Evolutionary conservation across 2,329 filamentous ascomycete species (phyloP).

Genomic region (Purpureocillium lavendulum): DNA sequence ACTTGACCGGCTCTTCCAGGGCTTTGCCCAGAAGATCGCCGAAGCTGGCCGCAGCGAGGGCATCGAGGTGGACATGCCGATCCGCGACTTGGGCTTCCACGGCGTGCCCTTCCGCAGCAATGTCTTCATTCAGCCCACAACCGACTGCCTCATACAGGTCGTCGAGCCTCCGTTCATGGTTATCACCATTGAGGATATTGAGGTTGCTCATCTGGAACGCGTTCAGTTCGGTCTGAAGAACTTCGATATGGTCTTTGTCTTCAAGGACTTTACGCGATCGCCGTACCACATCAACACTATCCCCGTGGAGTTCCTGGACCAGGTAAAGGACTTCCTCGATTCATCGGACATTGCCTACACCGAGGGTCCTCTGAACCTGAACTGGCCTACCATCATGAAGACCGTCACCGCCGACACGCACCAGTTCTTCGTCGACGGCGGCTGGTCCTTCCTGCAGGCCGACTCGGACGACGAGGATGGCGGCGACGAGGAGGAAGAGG

Average conservation of each 20-base stretch:
- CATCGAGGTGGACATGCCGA: slow-evolving; percentile 91
- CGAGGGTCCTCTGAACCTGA: slow-evolving; percentile 92
- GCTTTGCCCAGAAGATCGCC: slow-evolving; percentile 93
- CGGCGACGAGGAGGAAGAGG: slow-evolving; percentile 75
- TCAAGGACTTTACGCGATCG: slow-evolving; percentile 90
- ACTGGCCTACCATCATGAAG: slow-evolving; percentile 99
- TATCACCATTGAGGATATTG: slow-evolving; percentile 89
- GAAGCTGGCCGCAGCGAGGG: slow-evolving; percentile 88
- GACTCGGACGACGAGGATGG: slow-evolving; percentile 80
- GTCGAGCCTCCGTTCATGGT: slow-evolving; percentile 97
- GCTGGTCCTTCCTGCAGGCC: slow-evolving; percentile 85
- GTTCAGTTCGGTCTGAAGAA: slow-evolving; percentile 97
- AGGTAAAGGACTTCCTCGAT: slow-evolving; percentile 96
- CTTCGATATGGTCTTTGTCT: slow-evolving; percentile 96
- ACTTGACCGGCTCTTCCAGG: slow-evolving; percentile 91
- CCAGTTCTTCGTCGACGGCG: slow-evolving; percentile 89
- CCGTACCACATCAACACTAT: slow-evolving; percentile 97
- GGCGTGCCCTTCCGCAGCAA: slow-evolving; percentile 95
- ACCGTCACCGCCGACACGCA: slow-evolving; percentile 92
- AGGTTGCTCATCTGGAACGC: slow-evolving; percentile 91
- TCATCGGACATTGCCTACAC: slow-evolving; percentile 89
- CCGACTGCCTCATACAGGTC: slow-evolving; percentile 92
- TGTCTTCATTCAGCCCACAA: slow-evolving; percentile 91
- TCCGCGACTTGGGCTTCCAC: slow-evolving; percentile 92
- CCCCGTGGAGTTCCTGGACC: slow-evolving; percentile 86